Evolutionary conservation across 2,329 filamentous ascomycete genomes (phyloP).

Genomic region (Paecilomyces niveus): DNA sequence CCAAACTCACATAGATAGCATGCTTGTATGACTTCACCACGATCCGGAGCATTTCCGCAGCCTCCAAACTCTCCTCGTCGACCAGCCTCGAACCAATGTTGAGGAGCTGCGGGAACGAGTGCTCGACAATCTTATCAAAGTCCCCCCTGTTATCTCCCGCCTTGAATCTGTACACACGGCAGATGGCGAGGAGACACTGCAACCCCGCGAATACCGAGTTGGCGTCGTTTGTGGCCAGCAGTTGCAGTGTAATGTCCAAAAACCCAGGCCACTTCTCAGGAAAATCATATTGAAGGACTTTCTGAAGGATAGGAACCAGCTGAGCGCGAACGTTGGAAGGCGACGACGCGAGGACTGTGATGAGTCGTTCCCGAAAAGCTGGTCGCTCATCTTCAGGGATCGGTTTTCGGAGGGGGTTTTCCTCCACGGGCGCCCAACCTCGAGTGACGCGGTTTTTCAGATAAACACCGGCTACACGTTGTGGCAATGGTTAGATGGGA

Average conservation of each 20-base stretch:
- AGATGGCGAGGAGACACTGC: conserved; percentile 89
- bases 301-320: conserved; percentile 88
- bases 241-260: conserved; percentile 82
- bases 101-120: conserved; percentile 81
- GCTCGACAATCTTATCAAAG: conserved; percentile 89
- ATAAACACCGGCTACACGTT: conserved; percentile 75
- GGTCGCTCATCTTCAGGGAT: conserved; percentile 87
- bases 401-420: conserved; percentile 62
- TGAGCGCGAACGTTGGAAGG: conserved; percentile 80
- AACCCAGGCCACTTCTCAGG: conserved; percentile 91
- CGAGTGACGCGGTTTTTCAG: conserved; percentile 95
- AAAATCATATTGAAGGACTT: conserved; percentile 93
- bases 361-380: conserved; percentile 76
- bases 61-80: conserved; percentile 85
- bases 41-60: conserved; percentile 91
- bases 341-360: conserved; percentile 79
- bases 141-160: conserved; percentile 72
- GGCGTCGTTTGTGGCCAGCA: conserved; percentile 80
- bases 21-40: conserved; percentile 98
- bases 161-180: conserved; percentile 93
- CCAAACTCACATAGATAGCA: conserved; percentile 76
- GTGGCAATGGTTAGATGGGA: not conserved
- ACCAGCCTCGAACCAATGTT: conserved; percentile 82
- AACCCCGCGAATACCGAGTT: conserved; percentile 85
- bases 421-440: conserved; percentile 76